Evolutionary conservation across 1,284 basidiomycete species (phyloP).

Genomic region (Baeospora myosura): DNA sequence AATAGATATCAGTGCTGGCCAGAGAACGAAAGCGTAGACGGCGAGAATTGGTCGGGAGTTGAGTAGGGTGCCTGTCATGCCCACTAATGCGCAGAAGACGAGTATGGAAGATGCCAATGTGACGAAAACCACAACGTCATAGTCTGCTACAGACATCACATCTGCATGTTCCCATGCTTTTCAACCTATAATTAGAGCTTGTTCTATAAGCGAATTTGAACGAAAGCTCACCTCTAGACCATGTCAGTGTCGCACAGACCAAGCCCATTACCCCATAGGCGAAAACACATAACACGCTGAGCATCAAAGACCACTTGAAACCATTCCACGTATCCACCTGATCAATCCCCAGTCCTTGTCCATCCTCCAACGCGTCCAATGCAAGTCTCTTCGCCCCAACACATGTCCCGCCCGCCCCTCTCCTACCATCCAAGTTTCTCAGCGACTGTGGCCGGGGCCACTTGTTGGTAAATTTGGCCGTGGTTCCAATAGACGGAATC

Average conservation of each 20-base stretch:
- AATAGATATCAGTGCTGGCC: constrained; percentile 58
- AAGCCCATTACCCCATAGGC: constrained; percentile 41
- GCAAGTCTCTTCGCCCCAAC: constrained; percentile 8
- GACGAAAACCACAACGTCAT: constrained; percentile 53
- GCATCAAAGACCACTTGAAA: constrained; percentile 50
- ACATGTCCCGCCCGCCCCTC: constrained; percentile 12
- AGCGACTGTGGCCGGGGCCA: constrained; percentile 41
- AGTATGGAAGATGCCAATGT: constrained; percentile 53
- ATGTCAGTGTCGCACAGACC: constrained; percentile 42
- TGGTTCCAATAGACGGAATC: constrained; percentile 25
- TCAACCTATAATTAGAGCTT: too few relatives aligned
- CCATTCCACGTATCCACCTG: constrained; percentile 39
- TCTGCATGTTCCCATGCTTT: constrained; percentile 48
- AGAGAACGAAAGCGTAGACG: constrained; percentile 64
- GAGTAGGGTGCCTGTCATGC: constrained; percentile 60
- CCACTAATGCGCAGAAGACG: constrained; percentile 57
- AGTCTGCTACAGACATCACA: constrained; percentile 47
- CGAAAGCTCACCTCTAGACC: constrained; percentile 46
- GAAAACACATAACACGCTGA: constrained; percentile 45
- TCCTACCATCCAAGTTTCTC: constrained; percentile 16
- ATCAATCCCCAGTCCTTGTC: constrained; percentile 31
- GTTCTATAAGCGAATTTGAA: constrained; percentile 4
- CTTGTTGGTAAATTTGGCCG: constrained; percentile 44
- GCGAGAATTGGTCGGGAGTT: constrained; percentile 72
- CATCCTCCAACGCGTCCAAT: constrained; percentile 30